Evolutionary conservation across 2,329 filamentous ascomycete genomes (phyloP), one percentile per base, ranked within the genome.

Genomic region (Madurella mycetomatis): DNA sequence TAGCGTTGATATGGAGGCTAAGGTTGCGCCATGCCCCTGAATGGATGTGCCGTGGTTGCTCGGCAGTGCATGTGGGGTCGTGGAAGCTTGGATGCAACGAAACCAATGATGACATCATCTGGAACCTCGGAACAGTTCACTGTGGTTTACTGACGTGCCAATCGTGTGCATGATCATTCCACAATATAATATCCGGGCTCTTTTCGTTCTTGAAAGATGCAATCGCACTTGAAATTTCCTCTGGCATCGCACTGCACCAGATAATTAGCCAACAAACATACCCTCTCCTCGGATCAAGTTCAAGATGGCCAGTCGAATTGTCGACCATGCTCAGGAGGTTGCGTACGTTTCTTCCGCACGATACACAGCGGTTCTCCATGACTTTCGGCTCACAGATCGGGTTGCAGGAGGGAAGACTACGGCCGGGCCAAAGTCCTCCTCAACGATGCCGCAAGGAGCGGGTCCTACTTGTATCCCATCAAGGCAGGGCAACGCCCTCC

Each of bases 381-480:
- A 44, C 9, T 9, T n/a, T 9, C 52, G 15, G 18, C 51, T 62
- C 53, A 64, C 50, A 11, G 30, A 32, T 16, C 40, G 13, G 13
- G 16, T 13, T 30, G 41, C 59, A 84, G 82, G 42, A 76, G 82
- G 59, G 85, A 92, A 61, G 92, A 96, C 66, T 85, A 85, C 53
- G 77, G 82, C 57, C 83, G 85, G 59, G 81, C 88, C 52, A 83
- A 76, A 61, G 71, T 71, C 15, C 75, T 91, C 39, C 78, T 89
- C 41, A 72, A 78, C 41, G 83, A 90, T 65, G 88, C 90, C 32
- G 82, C 85, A 49, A 83, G 78, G 63, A 95, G 90, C 60, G 83
- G 84, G 47, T 83, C 91, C 19, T 96, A 94, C 67, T 71, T 95
- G 59, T 96, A 96, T 71, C 92, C 92, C 25, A 78, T 96, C 71